These are phyloP conservation scores for Paraurostyla sp. DNA, from an alignment of 73 alveolate genomes.

Conservation along the genomic window DNA sequence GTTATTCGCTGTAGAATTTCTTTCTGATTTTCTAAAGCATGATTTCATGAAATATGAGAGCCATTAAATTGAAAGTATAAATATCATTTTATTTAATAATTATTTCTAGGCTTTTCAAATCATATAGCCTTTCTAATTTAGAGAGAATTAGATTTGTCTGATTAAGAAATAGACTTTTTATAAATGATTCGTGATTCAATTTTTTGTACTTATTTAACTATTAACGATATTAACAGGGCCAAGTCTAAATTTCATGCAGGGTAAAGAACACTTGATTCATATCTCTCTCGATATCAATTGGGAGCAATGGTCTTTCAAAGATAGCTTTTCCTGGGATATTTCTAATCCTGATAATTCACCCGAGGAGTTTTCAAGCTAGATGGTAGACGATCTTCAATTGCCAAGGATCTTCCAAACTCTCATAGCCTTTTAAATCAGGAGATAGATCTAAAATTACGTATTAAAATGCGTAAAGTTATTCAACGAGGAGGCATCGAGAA, in stretches of 20 bases:
- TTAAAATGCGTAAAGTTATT: conserved; percentile 17
- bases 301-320: conserved; percentile 20
- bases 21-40: neutral
- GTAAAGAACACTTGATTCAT: conserved; percentile 28
- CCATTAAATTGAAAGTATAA: conserved; percentile 47
- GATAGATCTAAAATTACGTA: conserved; percentile 11
- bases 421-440: conserved; percentile 20
- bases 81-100: conserved; percentile 1
- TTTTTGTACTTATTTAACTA: neutral
- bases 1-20: neutral
- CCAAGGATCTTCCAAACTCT: neutral
- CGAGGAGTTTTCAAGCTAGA: conserved; percentile 18
- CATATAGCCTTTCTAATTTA: conserved; percentile 34
- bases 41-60: conserved; percentile 23
- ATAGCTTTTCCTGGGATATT: conserved; percentile 51
- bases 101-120: conserved; percentile 13
- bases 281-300: conserved; percentile 17
- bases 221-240: neutral
- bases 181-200: neutral
- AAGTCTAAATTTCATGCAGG: neutral
- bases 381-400: conserved; percentile 15
- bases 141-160: conserved; percentile 33
- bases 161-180: neutral
- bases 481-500: neutral
- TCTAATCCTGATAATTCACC: conserved; percentile 56